These are phyloP conservation scores for Brettanomyces naardenensis DNA, from an alignment of 805 yeast genomes.

Conservation along the genomic window DNA sequence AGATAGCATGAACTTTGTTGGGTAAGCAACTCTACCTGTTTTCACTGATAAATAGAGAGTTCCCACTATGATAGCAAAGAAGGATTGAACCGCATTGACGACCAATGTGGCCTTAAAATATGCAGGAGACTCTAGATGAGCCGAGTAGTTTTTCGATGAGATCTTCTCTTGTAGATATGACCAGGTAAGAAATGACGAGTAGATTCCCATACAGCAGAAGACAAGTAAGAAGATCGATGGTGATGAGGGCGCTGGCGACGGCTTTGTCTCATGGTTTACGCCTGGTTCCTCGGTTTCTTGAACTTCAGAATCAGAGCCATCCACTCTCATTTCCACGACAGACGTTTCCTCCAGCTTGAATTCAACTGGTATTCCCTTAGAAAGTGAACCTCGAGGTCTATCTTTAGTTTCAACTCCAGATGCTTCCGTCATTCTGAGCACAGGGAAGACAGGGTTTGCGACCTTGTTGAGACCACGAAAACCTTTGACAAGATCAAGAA, in stretches of 20 bases:
- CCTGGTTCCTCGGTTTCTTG: not conserved
- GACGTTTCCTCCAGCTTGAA: no score
- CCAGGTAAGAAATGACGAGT: conserved; percentile 85
- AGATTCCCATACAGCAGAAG: conserved; percentile 54
- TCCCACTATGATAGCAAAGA: conserved; percentile 67
- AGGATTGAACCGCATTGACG: conserved; percentile 68
- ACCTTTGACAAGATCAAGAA: no score
- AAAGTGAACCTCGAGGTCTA: no score
- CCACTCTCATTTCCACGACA: no score
- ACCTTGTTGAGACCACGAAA: no score
- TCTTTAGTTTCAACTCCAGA: no score
- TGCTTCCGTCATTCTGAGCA: no score
- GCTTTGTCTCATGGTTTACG: not conserved
- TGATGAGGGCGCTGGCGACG: not conserved
- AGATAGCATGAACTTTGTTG: not conserved
- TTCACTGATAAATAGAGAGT: conserved; percentile 41
- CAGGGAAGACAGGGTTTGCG: no score
- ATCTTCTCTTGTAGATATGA: conserved; percentile 86
- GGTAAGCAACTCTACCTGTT: conserved; percentile 7
- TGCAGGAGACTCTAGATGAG: conserved; percentile 8
- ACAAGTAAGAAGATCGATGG: conserved; percentile 13
- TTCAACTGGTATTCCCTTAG: no score
- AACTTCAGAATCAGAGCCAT: not conserved
- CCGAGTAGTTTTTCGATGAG: conserved; percentile 65
- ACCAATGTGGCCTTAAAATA: conserved; percentile 68